Percentiles rank a stretch among this genome's conserved stretches.
Conservation (phyloP, 495 filamentous ascomycete genomes). For the Penicillium cinerascens region DNA sequence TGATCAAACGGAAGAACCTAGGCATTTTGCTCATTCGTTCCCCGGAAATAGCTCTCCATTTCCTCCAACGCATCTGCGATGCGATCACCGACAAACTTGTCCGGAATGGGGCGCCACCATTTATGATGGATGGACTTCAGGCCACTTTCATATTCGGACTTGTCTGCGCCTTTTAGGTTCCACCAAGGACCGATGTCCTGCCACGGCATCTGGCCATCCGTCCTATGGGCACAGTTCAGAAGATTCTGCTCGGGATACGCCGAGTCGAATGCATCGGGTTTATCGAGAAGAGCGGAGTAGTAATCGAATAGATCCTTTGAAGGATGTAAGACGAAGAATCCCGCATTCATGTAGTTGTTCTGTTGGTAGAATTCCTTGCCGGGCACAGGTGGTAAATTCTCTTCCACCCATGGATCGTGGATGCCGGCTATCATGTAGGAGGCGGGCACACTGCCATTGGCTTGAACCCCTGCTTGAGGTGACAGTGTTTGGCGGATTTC, state of each 20-base stretch:
- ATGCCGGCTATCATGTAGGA: background rate
- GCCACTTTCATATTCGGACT: background rate
- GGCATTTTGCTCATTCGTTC: too few species aligned
- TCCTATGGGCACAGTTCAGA: slow-evolving; percentile 42
- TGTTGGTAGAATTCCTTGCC: slow-evolving; percentile 30
- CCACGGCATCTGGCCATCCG: slow-evolving; percentile 44
- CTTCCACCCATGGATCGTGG: background rate
- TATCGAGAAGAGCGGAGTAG: slow-evolving; percentile 27
- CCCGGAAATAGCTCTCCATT: too few species aligned
- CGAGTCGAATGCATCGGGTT: slow-evolving; percentile 27
- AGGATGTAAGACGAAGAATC: slow-evolving; percentile 40
- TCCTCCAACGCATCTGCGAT: too few species aligned
- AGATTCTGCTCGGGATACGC: slow-evolving; percentile 40
- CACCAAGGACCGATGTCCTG: background rate
- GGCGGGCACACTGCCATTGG: background rate
- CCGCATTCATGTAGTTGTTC: slow-evolving; percentile 26
- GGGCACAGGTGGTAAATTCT: background rate
- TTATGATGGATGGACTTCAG: background rate
- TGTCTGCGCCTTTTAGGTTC: background rate
- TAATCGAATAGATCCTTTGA: slow-evolving; percentile 34
- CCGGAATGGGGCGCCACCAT: background rate
- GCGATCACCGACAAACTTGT: background rate
- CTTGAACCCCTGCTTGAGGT: background rate
- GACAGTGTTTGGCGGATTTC: background rate
- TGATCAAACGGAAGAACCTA: too few species aligned